Conservation (phyloP, 2,329 filamentous ascomycete genomes). For the Phialemonium atrogriseum region DNA sequence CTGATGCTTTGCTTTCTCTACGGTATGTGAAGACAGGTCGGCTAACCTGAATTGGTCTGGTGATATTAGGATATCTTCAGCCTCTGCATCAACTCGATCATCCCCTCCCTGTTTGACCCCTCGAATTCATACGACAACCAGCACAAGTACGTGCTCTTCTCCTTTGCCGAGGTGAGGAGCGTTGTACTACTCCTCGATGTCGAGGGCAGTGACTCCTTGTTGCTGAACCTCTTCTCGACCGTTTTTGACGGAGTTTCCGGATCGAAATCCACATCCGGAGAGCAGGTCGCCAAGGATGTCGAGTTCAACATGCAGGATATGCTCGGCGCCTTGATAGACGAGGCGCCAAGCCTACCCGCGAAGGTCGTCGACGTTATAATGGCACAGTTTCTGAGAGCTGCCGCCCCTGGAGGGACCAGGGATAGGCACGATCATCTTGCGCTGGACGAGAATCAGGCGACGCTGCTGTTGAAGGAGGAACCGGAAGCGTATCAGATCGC, state of each 20-base stretch:
- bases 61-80: slow-evolving; percentile 78
- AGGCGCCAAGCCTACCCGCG: slow-evolving; percentile 66
- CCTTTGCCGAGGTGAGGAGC: slow-evolving; percentile 87
- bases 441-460: slow-evolving; percentile 70
- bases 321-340: slow-evolving; percentile 78
- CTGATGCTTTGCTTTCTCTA: neutral
- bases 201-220: slow-evolving; percentile 69
- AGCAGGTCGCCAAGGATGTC: slow-evolving; percentile 85
- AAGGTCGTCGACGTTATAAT: slow-evolving; percentile 89
- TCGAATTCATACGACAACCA: slow-evolving; percentile 86
- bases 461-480: slow-evolving; percentile 75
- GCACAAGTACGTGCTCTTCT: slow-evolving; percentile 84
- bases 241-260: slow-evolving; percentile 90
- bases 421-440: slow-evolving; percentile 46
- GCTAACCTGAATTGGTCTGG: slow-evolving; percentile 12
- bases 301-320: slow-evolving; percentile 87
- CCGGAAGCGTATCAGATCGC: slow-evolving; percentile 95
- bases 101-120: slow-evolving; percentile 79
- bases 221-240: slow-evolving; percentile 72
- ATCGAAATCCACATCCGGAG: slow-evolving; percentile 64
- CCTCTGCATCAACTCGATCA: slow-evolving; percentile 73
- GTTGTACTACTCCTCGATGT: slow-evolving; percentile 87
- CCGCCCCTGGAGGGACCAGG: slow-evolving; percentile 57
- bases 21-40: neutral
- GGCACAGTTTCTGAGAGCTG: slow-evolving; percentile 87